Evolutionary conservation across 805 yeast species (phyloP), one percentile per base, ranked within the genome.

Genomic region (Lipomyces anomalus): DNA sequence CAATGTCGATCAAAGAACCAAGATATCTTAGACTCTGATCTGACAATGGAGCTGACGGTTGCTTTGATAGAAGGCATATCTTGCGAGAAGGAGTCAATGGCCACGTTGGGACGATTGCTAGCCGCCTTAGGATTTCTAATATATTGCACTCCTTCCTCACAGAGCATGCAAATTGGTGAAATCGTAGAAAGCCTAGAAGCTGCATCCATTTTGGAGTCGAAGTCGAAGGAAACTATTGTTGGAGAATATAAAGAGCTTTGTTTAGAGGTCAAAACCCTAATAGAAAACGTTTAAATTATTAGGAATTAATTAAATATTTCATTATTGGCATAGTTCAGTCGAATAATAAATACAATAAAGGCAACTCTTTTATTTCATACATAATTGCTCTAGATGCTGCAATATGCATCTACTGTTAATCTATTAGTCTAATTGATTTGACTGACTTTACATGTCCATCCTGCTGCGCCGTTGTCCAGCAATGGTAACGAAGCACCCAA

Each of bases 401-500:
- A n/a, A n/a, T 13, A 26, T 26, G 30, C 30, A 26, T 9, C 30
- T 9, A 26, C 11, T 9, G 11, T 9, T 26, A 9, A 26, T 9
- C 11, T 9, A 9, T 26, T 9, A 9, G 30, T 76, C 82, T n/a
- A 55, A 11, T 38, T n/a, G 18, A 49, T 30, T 32, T 50, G 44
- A 32, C 35, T 45, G 33, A 50, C 34, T 49, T 64, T 62, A 66
- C 96, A 87, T 42, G 70, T 73, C 95, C 95, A 86, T 34, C 78
- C 79, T 18, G 76, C 67, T 37, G 58, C 67, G 37, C 64, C 67
- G 50, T 73, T 71, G 52, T 84, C 92, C 56, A 92, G 72, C 57
- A 92, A 70, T 6, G 97, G 97, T 58, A 92, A 74, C 1, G 97
- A 86, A 1, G 97, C 98, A 58, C 99, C 99, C 46, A 92, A 72